Base-by-base conservation (phyloP, 257 asterid genomes). In the Solanum sitiens region DNA sequence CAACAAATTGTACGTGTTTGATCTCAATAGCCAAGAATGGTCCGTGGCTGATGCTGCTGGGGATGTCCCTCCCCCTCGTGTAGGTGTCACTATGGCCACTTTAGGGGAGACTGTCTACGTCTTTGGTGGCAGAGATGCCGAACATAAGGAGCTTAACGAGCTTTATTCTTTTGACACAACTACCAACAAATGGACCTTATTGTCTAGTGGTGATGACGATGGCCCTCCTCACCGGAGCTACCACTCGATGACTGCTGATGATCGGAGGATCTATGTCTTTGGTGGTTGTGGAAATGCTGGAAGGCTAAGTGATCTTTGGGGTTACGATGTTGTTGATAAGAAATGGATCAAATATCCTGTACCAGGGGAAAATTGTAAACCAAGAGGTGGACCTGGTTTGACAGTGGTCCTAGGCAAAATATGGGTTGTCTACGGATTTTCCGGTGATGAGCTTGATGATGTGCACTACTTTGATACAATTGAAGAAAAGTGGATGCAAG, bases 371-470 rank as follows among this genome's bases (percentile, higher is more conserved):
- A 74, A 39, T 56, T 93, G 95, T 59, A 95, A 94, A 91, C 98
- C 97, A 1, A 94, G 99, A 87, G 99, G 99, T 61, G 98, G 99
- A 15, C 94, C 96, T 2, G 98, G 98, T 16, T 84, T 96, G 75
- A 93, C 90, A 27, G 92, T 91, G 4, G 87, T 92, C 37, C 86
- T 16, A 0, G 98, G 94, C 0, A 95, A 93, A 83, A 93, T 95
- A 23, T 95, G 99, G 99, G 98, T 96, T 40, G 95, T 96, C 53
- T 96, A 95, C 90, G 99, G 99, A 59, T 96, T 96, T 89, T 91
- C 98, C 0, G 99, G 98, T 1, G 95, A 27, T 15, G 99, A 95
- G 93, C 91, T 89, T 15, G 97, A 95, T 74, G 99, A 96, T 86
- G 98, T 95, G 32, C 98, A 94, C 65, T 95, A 39, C 86, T 94